Conservation (phyloP, 495 filamentous ascomycete genomes). For the Annulohypoxylon stygium region DNA sequence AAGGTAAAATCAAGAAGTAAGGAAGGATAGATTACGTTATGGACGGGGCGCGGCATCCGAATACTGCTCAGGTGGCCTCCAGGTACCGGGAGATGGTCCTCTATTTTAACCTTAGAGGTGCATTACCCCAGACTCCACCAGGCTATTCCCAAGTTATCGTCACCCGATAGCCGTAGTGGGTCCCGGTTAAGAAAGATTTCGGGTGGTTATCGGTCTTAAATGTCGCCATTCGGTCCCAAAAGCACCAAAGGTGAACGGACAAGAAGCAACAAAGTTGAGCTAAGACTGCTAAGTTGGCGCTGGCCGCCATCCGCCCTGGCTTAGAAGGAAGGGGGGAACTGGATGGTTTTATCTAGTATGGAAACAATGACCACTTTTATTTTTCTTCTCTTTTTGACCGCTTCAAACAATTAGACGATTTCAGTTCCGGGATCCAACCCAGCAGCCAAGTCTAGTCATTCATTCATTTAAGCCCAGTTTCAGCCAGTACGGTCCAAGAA, state of each 20-base stretch:
- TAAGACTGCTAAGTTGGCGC: slow-evolving; percentile 36
- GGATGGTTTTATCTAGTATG: not conserved
- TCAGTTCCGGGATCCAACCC: no score
- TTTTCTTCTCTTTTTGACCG: slow-evolving; percentile 35
- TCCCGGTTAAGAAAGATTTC: slow-evolving; percentile 25
- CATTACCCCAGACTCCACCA: slow-evolving; percentile 44
- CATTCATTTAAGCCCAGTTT: not conserved
- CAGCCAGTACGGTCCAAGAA: slow-evolving; percentile 19
- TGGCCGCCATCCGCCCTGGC: slow-evolving; percentile 8
- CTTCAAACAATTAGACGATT: slow-evolving; percentile 13
- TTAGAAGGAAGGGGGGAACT: not conserved
- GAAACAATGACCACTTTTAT: slow-evolving; percentile 33
- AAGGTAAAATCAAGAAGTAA: not conserved
- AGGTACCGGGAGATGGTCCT: slow-evolving; percentile 26
- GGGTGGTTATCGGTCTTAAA: slow-evolving; percentile 44
- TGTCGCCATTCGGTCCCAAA: slow-evolving; percentile 45
- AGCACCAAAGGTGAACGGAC: slow-evolving; percentile 36
- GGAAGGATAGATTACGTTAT: slow-evolving; percentile 12
- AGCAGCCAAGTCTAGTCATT: not conserved
- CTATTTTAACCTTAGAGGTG: slow-evolving; percentile 35
- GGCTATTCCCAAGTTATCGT: slow-evolving; percentile 29
- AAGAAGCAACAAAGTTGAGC: slow-evolving; percentile 27
- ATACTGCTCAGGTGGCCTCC: slow-evolving; percentile 6
- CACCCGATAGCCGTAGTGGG: slow-evolving; percentile 43
- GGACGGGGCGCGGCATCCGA: slow-evolving; percentile 19